phyloP scores from a whole-genome alignment of 345 rosid species.

The Acer yangbiense region DNA sequence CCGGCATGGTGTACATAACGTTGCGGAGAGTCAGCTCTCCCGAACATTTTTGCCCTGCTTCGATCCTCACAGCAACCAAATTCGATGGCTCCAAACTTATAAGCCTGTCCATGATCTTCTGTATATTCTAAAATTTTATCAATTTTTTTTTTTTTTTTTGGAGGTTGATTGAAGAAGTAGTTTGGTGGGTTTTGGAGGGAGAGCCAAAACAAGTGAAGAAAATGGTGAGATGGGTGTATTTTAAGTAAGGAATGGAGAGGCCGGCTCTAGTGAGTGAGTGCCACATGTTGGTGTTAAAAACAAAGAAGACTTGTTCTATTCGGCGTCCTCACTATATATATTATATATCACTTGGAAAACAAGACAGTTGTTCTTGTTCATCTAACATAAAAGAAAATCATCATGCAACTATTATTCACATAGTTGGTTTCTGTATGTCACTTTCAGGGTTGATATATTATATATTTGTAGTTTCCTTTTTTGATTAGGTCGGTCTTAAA shows the following conservation, averaged over 20 bases:
- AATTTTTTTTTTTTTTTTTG: background rate
- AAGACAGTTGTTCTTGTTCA: constrained; percentile 8
- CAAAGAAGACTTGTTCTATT: constrained; percentile 51
- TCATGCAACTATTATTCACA: background rate
- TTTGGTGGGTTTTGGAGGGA: background rate
- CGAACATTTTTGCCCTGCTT: constrained; percentile 49
- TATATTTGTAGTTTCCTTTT: too few species aligned
- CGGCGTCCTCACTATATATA: constrained; percentile 29
- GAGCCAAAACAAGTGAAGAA: background rate
- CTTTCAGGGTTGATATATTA: constrained; percentile 13
- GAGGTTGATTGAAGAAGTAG: too few species aligned
- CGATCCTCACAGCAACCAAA: constrained; percentile 44
- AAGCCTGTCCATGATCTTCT: constrained; percentile 53
- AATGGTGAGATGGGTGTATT: constrained; percentile 7
- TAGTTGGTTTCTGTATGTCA: constrained; percentile 20
- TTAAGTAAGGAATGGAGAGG: constrained; percentile 24
- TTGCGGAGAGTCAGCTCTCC: constrained; percentile 64
- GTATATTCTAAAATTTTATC: background rate
- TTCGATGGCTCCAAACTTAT: constrained; percentile 63
- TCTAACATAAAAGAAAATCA: too few species aligned
- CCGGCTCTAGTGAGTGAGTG: constrained; percentile 43
- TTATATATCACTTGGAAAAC: too few species aligned
- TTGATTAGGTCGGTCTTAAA: too few species aligned
- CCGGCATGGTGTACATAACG: constrained; percentile 78
- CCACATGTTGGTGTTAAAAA: constrained; percentile 49